Percentiles rank a stretch among this genome's conserved stretches.
Conservation (phyloP, 2,329 filamentous ascomycete genomes). For the Cladosporium cucumerinum region DNA sequence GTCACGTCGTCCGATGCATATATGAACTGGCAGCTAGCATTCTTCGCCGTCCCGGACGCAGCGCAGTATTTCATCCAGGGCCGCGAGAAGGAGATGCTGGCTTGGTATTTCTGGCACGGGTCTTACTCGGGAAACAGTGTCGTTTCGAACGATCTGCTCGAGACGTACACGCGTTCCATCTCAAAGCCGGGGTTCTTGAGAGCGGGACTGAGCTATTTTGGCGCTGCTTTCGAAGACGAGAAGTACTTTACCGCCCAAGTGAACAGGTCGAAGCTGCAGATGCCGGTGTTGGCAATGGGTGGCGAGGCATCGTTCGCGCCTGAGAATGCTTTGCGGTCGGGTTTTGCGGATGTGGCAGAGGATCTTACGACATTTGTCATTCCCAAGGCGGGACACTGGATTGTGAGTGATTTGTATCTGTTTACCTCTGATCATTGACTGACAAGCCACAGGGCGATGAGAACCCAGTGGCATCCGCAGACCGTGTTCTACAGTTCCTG, state of each 20-base stretch:
- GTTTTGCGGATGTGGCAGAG: slow-evolving; percentile 25
- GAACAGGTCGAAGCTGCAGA: slow-evolving; percentile 24
- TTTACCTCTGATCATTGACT: not conserved
- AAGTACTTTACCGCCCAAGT: slow-evolving; percentile 38
- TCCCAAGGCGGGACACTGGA: slow-evolving; percentile 41
- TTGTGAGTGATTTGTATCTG: slow-evolving; percentile 15
- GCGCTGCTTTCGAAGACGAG: slow-evolving; percentile 35
- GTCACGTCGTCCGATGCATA: slow-evolving; percentile 41
- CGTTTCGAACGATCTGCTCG: slow-evolving; percentile 40
- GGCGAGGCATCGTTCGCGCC: slow-evolving; percentile 37
- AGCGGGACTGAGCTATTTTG: slow-evolving; percentile 41
- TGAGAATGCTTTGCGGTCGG: slow-evolving; percentile 19
- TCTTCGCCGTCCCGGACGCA: slow-evolving; percentile 48
- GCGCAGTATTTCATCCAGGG: slow-evolving; percentile 47
- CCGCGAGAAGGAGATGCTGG: slow-evolving; percentile 42
- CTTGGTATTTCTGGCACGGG: slow-evolving; percentile 48
- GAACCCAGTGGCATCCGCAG: slow-evolving; percentile 26
- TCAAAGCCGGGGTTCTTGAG: slow-evolving; percentile 45
- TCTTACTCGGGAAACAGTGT: slow-evolving; percentile 41
- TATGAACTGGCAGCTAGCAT: slow-evolving; percentile 35
- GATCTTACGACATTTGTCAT: slow-evolving; percentile 34
- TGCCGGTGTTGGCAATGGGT: slow-evolving; percentile 35
- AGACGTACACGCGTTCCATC: slow-evolving; percentile 41
- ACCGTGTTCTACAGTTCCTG: slow-evolving; percentile 24
- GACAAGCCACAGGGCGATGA: slow-evolving; percentile 23